A percentile compares a stretch with the other conserved stretches of the same genome.
These are phyloP conservation scores for Microstegium vimineum DNA, from an alignment of 176 grass and related monocot genomes.

Conservation along the genomic window DNA sequence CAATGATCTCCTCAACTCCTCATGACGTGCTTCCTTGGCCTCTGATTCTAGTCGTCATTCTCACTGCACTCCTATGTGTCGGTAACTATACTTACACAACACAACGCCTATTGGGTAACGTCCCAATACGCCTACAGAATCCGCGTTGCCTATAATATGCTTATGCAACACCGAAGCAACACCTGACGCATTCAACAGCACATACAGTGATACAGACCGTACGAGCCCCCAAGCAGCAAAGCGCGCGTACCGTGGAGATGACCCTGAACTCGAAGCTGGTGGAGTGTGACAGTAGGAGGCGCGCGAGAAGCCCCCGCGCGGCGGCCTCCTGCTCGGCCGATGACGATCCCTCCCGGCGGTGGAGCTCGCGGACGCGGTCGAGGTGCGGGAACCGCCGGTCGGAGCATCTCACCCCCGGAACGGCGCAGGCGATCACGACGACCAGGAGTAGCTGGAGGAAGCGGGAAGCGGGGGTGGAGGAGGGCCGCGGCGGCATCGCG, in stretches of 20 bases:
- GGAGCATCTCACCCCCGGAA: not conserved
- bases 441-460: not conserved
- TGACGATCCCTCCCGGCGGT: constrained; percentile 35
- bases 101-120: not conserved
- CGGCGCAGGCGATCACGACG: constrained; percentile 22
- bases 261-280: constrained; percentile 61
- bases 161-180: not conserved
- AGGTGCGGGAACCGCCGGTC: constrained; percentile 37
- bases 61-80: not conserved
- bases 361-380: constrained; percentile 47
- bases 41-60: not conserved
- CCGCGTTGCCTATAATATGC: not conserved
- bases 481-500: constrained; percentile 10
- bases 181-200: not conserved
- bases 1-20: not conserved
- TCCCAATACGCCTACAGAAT: too few relatives aligned
- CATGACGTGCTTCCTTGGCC: not conserved
- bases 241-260: constrained; percentile 43
- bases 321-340: constrained; percentile 43
- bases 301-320: constrained; percentile 38
- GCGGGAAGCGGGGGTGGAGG: not conserved
- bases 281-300: constrained; percentile 56
- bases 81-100: not conserved
- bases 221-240: not conserved
- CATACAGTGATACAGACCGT: not conserved